Percentiles rank a stretch among this genome's conserved stretches.
Evolutionary conservation across 768 basidiomycete species (phyloP).

Genomic region (Agaricus bisporus): DNA sequence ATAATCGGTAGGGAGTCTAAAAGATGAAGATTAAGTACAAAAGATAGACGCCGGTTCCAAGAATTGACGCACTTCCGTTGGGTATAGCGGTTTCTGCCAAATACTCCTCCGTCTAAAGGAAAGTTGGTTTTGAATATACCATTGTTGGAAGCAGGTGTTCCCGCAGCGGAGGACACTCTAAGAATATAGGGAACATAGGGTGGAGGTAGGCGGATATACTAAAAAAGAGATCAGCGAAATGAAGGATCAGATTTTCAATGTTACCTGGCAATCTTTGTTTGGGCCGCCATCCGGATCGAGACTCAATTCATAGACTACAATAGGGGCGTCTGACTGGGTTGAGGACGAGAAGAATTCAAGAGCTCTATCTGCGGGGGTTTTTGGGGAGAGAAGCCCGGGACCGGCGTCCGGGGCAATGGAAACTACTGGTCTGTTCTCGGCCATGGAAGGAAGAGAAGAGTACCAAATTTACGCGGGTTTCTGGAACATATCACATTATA

Average conservation of each 20-base stretch:
- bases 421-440: background rate
- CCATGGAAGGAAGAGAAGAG: constrained; percentile 4
- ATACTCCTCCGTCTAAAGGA: constrained; percentile 86
- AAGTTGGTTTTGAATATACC: constrained; percentile 96
- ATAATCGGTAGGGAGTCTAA: constrained; percentile 78
- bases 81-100: constrained; percentile 68
- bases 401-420: constrained; percentile 29
- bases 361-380: constrained; percentile 91
- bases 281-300: constrained; percentile 92
- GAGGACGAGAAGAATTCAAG: constrained; percentile 78
- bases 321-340: constrained; percentile 49
- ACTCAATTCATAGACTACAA: constrained; percentile 81
- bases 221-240: constrained; percentile 10
- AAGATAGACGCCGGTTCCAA: background rate
- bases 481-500: constrained; percentile 5
- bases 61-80: constrained; percentile 61
- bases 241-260: background rate
- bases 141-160: constrained; percentile 84
- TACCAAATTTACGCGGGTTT: constrained; percentile 10
- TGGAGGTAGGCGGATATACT: constrained; percentile 97
- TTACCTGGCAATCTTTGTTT: constrained; percentile 73
- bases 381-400: constrained; percentile 31
- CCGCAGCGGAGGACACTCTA: constrained; percentile 86
- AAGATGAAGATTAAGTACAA: constrained; percentile 15
- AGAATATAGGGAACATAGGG: constrained; percentile 85